Base-by-base conservation (phyloP, 2,329 filamentous ascomycete genomes). In the Pyricularia sp. region DNA sequence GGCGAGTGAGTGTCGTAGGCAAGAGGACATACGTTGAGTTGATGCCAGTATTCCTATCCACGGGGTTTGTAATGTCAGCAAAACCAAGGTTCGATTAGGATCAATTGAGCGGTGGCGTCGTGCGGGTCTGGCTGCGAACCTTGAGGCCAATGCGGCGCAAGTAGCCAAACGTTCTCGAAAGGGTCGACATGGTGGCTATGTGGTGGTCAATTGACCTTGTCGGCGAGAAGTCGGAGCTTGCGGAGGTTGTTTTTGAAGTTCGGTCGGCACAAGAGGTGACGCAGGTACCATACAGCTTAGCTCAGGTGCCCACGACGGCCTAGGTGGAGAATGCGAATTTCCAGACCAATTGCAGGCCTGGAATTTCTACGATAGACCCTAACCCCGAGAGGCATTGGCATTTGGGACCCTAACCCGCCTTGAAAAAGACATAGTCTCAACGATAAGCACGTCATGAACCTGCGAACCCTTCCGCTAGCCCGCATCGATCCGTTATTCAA, bases 71-170 rank as follows among this genome's bases (percentile, higher is more conserved):
- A 71, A 59, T 30, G 77, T 86, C 77, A 87, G 75, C 74, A 69
- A n/a, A n/a, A 10, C 3, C 12, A 14, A 28, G 23, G 25, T 28
- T 63, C 25, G 4, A 26, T 30, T 14, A 63, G 9, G 58, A 4
- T 30, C 59, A 63, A 63, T 63, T 36, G 50, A n/a, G 33, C 14
- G 17, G 55, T 42, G 20, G n/a, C n/a, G 12, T 4, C 10, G 30
- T 20, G 26, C 28, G 26, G 25, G 28, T 2, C 1, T 26, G 20
- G 25, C 10, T 55, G 28, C 58, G 36, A 25, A 93, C 93, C 90
- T 94, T 97, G 77, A 97, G 77, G 69, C 95, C 95, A 78, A 97
- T 88, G 82, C 88, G 90, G 84, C 93, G 90, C 78, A 97, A 79
- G 80, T 97, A 97, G 80, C 89, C 86, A 77, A 97, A 81, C 30